Conservation (phyloP, 2,329 filamentous ascomycete genomes). For the Claviceps lovelessii region DNA sequence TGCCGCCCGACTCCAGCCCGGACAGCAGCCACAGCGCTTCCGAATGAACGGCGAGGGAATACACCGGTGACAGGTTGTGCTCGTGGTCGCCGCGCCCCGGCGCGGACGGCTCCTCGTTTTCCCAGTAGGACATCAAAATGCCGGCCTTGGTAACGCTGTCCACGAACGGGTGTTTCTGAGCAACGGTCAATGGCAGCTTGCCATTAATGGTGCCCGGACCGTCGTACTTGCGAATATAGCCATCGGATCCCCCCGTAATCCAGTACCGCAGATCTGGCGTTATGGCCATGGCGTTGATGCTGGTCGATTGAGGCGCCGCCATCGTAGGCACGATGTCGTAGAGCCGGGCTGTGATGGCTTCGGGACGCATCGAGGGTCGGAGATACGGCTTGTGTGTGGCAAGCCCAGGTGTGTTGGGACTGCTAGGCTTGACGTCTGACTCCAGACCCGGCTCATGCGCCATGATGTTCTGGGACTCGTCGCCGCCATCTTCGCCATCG, state of each 20-base stretch:
- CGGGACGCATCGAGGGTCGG: conserved; percentile 54
- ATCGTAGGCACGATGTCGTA: conserved; percentile 98
- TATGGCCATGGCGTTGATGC: conserved; percentile 80
- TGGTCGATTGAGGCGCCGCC: conserved; percentile 88
- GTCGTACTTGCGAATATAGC: conserved; percentile 94
- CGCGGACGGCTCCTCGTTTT: conserved; percentile 66
- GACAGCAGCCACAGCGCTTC: conserved; percentile 84
- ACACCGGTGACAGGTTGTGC: conserved; percentile 68
- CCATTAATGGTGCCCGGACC: conserved; percentile 90
- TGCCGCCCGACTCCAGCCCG: conserved; percentile 76
- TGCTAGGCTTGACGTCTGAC: conserved; percentile 7
- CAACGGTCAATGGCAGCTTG: conserved; percentile 83
- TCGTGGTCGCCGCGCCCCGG: conserved; percentile 38
- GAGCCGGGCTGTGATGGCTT: conserved; percentile 61
- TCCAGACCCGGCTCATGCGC: conserved; percentile 3
- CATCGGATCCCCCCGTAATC: conserved; percentile 85
- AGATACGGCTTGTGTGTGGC: conserved; percentile 7
- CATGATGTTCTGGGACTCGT: conserved; percentile 13
- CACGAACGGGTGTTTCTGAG: conserved; percentile 90
- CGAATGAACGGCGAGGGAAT: conserved; percentile 82
- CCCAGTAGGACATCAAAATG: conserved; percentile 92
- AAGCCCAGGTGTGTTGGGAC: conserved; percentile 17
- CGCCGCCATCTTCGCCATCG: conserved; percentile 22
- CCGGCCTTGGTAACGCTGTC: conserved; percentile 94
- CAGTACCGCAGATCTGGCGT: conserved; percentile 93